Evolutionary conservation across 2,329 filamentous ascomycete genomes (phyloP).

Genomic region (Daldinia eschscholtzii): DNA sequence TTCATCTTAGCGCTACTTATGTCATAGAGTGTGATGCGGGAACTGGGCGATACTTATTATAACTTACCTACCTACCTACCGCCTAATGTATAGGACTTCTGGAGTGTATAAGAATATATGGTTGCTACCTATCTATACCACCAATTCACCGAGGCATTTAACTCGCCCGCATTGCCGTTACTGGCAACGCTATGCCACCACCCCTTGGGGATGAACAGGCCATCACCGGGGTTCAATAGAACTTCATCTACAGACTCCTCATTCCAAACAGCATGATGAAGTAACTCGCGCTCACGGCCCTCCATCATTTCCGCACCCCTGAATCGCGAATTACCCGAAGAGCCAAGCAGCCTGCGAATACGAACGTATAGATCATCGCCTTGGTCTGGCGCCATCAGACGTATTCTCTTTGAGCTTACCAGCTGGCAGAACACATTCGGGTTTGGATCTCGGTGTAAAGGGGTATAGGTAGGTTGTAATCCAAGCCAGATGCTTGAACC

Average conservation of each 20-base stretch:
- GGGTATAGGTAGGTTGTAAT: slow-evolving; percentile 86
- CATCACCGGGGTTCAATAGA: slow-evolving; percentile 73
- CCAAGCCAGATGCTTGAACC: slow-evolving; percentile 90
- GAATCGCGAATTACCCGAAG: slow-evolving; percentile 63
- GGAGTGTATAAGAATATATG: neutral
- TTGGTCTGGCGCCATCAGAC: slow-evolving; percentile 74
- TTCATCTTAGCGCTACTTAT: neutral
- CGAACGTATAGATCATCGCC: slow-evolving; percentile 74
- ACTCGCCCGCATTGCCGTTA: slow-evolving; percentile 57
- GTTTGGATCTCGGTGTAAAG: slow-evolving; percentile 92
- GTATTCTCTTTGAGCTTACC: slow-evolving; percentile 76
- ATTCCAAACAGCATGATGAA: slow-evolving; percentile 80
- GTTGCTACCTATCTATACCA: slow-evolving; percentile 77
- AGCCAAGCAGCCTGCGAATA: slow-evolving; percentile 59
- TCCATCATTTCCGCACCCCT: slow-evolving; percentile 93
- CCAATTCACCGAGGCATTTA: slow-evolving; percentile 74
- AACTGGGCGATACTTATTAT: neutral
- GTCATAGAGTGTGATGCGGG: neutral
- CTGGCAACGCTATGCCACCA: slow-evolving; percentile 91
- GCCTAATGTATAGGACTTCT: neutral
- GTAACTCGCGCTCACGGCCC: slow-evolving; percentile 73
- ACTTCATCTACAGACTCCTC: slow-evolving; percentile 61
- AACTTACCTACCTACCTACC: too few species aligned
- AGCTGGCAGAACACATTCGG: slow-evolving; percentile 93
- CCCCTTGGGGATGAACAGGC: slow-evolving; percentile 81